phyloP scores from a whole-genome alignment of 208 protist genomes.

The Angomonas ambiguus region DNA sequence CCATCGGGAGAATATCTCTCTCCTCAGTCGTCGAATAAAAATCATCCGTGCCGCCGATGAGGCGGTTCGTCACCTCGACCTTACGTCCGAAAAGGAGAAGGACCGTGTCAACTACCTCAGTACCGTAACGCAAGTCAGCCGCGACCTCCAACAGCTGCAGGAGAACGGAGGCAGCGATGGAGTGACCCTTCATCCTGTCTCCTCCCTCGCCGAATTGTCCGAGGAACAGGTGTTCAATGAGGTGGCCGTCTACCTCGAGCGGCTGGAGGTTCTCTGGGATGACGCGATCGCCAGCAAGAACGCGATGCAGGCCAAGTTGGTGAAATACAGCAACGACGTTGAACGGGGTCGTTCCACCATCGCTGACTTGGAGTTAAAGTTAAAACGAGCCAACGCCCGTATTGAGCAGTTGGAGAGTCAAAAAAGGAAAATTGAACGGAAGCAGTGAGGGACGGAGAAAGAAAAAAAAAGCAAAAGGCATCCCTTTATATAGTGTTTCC shows the following conservation, averaged over 20 bases:
- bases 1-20: background rate
- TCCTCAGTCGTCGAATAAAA: background rate
- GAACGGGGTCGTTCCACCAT: slow-evolving; percentile 39
- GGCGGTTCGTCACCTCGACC: background rate
- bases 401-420: slow-evolving; percentile 30
- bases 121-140: background rate
- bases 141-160: background rate
- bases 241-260: slow-evolving; percentile 49
- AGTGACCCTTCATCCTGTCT: background rate
- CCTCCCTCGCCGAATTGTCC: slow-evolving; percentile 10
- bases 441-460: too few species aligned
- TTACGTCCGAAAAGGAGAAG: background rate
- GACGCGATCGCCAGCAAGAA: slow-evolving; percentile 43
- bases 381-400: slow-evolving; percentile 32
- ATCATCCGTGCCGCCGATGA: background rate
- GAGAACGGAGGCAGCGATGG: background rate
- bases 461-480: background rate
- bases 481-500: slow-evolving; percentile 10
- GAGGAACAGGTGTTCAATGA: slow-evolving; percentile 55
- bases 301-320: slow-evolving; percentile 24
- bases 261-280: slow-evolving; percentile 57
- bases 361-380: slow-evolving; percentile 29
- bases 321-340: slow-evolving; percentile 29
- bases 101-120: background rate
- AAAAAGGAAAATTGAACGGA: background rate